These are phyloP conservation scores for Pseudevernia furfuracea DNA, from an alignment of 495 filamentous ascomycete species.

Conservation along the genomic window DNA sequence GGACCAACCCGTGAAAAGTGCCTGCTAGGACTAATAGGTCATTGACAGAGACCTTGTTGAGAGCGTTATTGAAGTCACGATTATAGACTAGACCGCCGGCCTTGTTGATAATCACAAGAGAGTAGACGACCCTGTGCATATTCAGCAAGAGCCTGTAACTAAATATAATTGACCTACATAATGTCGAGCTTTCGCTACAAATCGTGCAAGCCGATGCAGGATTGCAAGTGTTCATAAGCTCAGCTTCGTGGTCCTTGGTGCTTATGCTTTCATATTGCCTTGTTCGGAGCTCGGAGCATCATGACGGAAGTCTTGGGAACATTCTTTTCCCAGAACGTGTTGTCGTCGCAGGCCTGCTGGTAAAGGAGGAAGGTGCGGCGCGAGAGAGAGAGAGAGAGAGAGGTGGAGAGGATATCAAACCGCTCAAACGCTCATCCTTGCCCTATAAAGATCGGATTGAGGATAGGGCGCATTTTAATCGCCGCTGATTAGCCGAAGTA, in stretches of 20 bases:
- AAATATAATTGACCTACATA: neutral
- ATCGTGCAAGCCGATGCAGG: neutral
- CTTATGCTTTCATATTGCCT: neutral
- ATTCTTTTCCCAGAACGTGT: neutral
- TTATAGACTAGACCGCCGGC: conserved; percentile 94
- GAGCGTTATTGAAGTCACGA: conserved; percentile 73
- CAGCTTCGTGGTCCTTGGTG: neutral
- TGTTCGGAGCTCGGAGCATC: neutral
- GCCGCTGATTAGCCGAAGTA: neutral
- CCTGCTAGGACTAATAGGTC: conserved; percentile 96
- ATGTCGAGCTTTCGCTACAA: neutral
- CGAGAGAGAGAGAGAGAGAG: too few species aligned
- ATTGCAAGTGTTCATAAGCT: neutral
- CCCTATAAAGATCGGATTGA: neutral
- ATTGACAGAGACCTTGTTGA: conserved; percentile 83
- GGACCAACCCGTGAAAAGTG: conserved; percentile 82
- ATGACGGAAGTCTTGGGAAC: neutral
- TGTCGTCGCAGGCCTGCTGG: neutral
- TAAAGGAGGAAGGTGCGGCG: too few species aligned
- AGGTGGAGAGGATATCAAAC: too few species aligned
- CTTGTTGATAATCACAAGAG: conserved; percentile 96
- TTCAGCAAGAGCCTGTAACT: conserved; percentile 5
- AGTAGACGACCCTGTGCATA: conserved; percentile 72
- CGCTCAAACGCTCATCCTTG: neutral
- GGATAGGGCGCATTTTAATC: neutral